These are phyloP conservation scores for Epichloe gansuensis DNA, from an alignment of 2,329 filamentous ascomycete genomes.

Conservation along the genomic window DNA sequence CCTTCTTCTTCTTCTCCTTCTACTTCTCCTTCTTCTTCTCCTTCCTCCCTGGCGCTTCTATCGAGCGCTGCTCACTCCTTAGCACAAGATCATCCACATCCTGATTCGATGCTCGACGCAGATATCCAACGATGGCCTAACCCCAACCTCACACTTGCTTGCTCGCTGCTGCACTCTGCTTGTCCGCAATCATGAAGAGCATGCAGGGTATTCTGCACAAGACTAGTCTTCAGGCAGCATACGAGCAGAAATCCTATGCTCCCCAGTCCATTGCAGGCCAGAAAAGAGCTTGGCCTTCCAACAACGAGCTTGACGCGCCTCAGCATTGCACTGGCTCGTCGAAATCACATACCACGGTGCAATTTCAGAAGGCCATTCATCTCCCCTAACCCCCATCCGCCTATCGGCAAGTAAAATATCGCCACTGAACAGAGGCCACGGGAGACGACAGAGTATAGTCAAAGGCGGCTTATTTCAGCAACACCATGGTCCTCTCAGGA, in stretches of 20 bases:
- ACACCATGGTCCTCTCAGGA: conserved; percentile 42
- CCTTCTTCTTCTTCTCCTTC: background rate
- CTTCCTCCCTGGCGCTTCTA: background rate
- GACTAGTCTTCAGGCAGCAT: conserved; percentile 38
- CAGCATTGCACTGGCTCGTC: background rate
- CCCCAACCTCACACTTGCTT: background rate
- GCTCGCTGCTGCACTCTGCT: background rate
- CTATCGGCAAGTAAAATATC: conserved; percentile 36
- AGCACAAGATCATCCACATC: background rate
- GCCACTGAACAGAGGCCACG: conserved; percentile 13
- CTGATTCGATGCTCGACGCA: background rate
- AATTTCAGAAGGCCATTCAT: conserved; percentile 23
- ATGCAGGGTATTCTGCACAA: conserved; percentile 34
- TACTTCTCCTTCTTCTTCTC: background rate
- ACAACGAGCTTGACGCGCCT: conserved; percentile 3
- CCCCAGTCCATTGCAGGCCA: conserved; percentile 32
- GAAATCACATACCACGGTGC: conserved; percentile 8
- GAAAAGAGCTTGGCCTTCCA: conserved; percentile 30
- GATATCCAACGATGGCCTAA: background rate
- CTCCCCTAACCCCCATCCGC: conserved; percentile 18
- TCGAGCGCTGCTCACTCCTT: background rate
- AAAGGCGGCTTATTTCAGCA: conserved; percentile 37
- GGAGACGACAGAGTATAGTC: conserved; percentile 41
- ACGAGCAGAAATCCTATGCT: conserved; percentile 26
- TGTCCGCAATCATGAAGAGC: conserved; percentile 23